Evolutionary conservation across 257 asterid genomes (phyloP).

Genomic region (Leptodermis oblonga): DNA sequence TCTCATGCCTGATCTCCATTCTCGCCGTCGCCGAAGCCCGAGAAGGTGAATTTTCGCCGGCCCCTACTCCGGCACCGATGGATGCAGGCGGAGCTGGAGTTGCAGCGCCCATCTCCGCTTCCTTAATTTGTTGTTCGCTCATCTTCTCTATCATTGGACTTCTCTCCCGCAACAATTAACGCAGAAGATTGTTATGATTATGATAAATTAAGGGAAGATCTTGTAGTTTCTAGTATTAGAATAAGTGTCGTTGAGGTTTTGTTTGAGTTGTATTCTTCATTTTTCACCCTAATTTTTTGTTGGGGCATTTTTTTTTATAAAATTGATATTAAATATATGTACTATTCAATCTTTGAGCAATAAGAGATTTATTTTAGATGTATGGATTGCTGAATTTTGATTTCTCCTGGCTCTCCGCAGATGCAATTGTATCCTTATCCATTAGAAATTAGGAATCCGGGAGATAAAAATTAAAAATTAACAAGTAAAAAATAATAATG

Average conservation of each 20-base stretch:
- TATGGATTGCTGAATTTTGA: too few relatives aligned
- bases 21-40: background rate
- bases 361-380: too few relatives aligned
- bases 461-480: too few relatives aligned
- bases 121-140: background rate
- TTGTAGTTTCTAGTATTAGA: background rate
- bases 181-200: background rate
- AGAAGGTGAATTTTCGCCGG: constrained; percentile 8
- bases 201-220: background rate
- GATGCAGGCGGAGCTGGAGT: constrained; percentile 14
- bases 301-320: constrained; percentile 2
- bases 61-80: constrained; percentile 14
- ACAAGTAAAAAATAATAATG: too few relatives aligned
- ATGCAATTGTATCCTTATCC: too few relatives aligned
- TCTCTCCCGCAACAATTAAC: background rate
- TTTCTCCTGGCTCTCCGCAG: too few relatives aligned
- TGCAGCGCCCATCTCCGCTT: background rate
- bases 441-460: too few relatives aligned
- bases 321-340: too few relatives aligned
- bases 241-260: background rate
- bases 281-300: constrained; percentile 10
- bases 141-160: constrained; percentile 8
- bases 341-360: too few relatives aligned
- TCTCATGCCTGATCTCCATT: background rate
- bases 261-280: background rate